Evolutionary conservation across 2,329 filamentous ascomycete genomes (phyloP).

Genomic region (Didymellaceae sp.): DNA sequence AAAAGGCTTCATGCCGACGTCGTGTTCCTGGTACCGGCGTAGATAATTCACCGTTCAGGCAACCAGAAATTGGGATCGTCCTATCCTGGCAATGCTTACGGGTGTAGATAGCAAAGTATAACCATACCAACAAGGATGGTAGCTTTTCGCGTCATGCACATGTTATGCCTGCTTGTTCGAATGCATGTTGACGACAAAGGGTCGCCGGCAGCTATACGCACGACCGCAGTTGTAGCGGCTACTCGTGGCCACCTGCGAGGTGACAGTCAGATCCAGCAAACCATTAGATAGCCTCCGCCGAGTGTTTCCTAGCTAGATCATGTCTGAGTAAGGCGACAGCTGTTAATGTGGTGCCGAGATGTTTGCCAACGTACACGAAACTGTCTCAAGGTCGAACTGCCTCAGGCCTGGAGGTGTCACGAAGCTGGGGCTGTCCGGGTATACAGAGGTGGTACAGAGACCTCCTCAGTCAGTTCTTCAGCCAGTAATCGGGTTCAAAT

Average conservation of each 20-base stretch:
- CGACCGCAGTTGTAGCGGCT: too few species aligned
- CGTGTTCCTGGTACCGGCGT: background rate
- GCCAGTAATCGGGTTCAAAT: conserved; percentile 5
- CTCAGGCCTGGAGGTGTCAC: conserved; percentile 4
- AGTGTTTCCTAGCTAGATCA: background rate
- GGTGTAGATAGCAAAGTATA: too few species aligned
- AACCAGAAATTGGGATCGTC: conserved; percentile 6
- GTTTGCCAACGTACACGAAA: conserved; percentile 10
- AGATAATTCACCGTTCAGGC: background rate
- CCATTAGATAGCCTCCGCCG: background rate
- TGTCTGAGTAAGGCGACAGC: conserved; percentile 1
- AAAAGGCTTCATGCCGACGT: background rate
- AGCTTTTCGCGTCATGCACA: too few species aligned
- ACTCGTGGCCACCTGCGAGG: too few species aligned
- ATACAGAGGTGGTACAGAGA: conserved; percentile 4
- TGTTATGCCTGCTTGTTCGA: too few species aligned
- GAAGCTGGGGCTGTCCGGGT: background rate
- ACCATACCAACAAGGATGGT: too few species aligned
- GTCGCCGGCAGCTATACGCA: too few species aligned
- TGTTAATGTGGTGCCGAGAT: conserved; percentile 9
- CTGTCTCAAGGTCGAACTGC: conserved; percentile 4
- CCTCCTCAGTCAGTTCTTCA: background rate
- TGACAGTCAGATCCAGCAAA: too few species aligned
- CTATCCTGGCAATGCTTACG: background rate
- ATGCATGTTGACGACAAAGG: too few species aligned